A percentile compares a stretch with the other conserved stretches of the same genome.
These are phyloP conservation scores for Tylopilus orsonianus DNA, from an alignment of 1,284 basidiomycete genomes.

Conservation along the genomic window DNA sequence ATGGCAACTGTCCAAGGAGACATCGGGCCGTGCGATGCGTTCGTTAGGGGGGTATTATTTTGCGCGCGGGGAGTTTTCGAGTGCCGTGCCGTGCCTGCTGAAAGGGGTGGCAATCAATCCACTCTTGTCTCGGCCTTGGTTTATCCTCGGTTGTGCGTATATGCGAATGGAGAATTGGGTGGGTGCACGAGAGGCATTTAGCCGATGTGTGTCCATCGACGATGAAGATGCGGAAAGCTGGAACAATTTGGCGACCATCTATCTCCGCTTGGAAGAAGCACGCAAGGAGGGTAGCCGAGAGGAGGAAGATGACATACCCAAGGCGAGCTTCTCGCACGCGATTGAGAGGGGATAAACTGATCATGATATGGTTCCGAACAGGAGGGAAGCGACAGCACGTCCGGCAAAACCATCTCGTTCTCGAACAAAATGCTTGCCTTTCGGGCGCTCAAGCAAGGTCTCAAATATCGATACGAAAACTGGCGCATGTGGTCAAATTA, in stretches of 20 bases:
- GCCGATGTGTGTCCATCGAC: conserved; percentile 85
- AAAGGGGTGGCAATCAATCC: conserved; percentile 88
- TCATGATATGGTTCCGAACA: neutral
- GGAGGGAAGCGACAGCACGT: conserved; percentile 15
- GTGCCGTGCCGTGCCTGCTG: conserved; percentile 69
- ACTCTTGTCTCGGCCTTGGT: conserved; percentile 87
- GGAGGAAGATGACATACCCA: conserved; percentile 28
- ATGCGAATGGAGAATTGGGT: conserved; percentile 83
- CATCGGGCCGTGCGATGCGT: conserved; percentile 87
- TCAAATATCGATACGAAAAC: conserved; percentile 84
- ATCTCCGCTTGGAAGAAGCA: conserved; percentile 73
- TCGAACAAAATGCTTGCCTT: conserved; percentile 86
- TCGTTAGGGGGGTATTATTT: conserved; percentile 88
- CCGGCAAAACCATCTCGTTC: conserved; percentile 46
- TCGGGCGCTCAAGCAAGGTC: conserved; percentile 89
- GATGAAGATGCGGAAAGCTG: conserved; percentile 98
- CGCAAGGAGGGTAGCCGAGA: conserved; percentile 17
- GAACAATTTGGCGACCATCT: conserved; percentile 97
- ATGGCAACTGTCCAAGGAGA: conserved; percentile 79
- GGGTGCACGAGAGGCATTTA: conserved; percentile 82
- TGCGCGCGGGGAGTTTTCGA: conserved; percentile 58
- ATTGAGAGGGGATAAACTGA: conserved; percentile 12
- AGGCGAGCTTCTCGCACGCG: conserved; percentile 13
- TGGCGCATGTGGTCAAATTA: conserved; percentile 99
- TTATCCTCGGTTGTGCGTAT: conserved; percentile 89